Percentiles rank a stretch among this genome's conserved stretches.
phyloP scores from a whole-genome alignment of 2,329 filamentous ascomycete species.

The Bipolaris cookei region DNA sequence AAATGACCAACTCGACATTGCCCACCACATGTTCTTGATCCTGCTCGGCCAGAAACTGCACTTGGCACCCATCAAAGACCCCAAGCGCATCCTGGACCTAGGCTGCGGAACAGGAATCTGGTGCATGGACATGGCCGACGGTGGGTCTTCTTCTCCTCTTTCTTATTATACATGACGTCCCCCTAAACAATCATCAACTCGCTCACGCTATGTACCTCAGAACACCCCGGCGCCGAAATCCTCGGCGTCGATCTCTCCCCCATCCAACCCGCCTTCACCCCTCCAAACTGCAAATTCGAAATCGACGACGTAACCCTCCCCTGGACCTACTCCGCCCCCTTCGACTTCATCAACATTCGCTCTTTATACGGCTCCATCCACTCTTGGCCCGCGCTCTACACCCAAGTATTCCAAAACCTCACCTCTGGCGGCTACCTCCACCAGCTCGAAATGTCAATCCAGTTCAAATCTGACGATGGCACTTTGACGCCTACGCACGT shows the following conservation, averaged over 20 bases:
- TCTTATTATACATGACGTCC: background rate
- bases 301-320: conserved; percentile 52
- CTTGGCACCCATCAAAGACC: conserved; percentile 31
- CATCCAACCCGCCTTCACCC: conserved; percentile 55
- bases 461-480: conserved; percentile 50
- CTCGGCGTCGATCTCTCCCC: conserved; percentile 56
- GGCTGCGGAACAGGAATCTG: conserved; percentile 42
- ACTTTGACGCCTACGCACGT: conserved; percentile 43
- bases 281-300: conserved; percentile 54
- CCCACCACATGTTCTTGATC: conserved; percentile 36
- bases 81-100: conserved; percentile 30
- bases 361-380: conserved; percentile 52
- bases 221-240: conserved; percentile 47
- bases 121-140: conserved; percentile 37
- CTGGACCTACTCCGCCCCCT: conserved; percentile 46
- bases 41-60: conserved; percentile 33
- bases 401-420: conserved; percentile 33
- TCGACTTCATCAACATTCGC: conserved; percentile 54
- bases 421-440: conserved; percentile 51
- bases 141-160: background rate
- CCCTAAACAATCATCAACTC: background rate
- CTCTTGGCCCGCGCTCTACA: conserved; percentile 51
- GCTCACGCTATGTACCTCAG: background rate
- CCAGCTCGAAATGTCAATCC: conserved; percentile 51
- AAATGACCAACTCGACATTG: conserved; percentile 39